Percentiles rank a stretch among this genome's conserved stretches.
phyloP scores from a whole-genome alignment of 2,329 filamentous ascomycete genomes.

The Alternaria metachromatica region DNA sequence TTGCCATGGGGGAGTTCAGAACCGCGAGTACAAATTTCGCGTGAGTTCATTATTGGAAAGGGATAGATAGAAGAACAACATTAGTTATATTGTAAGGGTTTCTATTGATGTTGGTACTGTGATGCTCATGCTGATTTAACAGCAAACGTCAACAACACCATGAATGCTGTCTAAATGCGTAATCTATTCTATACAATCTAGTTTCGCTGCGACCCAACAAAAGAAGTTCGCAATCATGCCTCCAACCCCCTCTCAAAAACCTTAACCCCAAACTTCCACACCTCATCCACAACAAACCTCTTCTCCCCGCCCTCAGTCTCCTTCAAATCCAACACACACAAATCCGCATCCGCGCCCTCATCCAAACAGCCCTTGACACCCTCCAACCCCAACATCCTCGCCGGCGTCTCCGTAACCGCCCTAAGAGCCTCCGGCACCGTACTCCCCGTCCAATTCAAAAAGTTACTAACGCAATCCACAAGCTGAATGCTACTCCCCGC shows the following conservation, averaged over 20 bases:
- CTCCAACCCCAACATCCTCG: slow-evolving; percentile 74
- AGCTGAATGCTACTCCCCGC: slow-evolving; percentile 69
- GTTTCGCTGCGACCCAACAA: background rate
- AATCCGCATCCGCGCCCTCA: slow-evolving; percentile 57
- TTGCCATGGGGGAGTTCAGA: slow-evolving; percentile 8
- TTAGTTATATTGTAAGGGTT: background rate
- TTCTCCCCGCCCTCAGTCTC: slow-evolving; percentile 54
- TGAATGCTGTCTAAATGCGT: background rate
- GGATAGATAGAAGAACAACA: slow-evolving; percentile 9
- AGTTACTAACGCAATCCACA: slow-evolving; percentile 84
- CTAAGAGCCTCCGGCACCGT: slow-evolving; percentile 71
- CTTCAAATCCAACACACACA: slow-evolving; percentile 71
- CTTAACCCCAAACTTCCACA: slow-evolving; percentile 75
- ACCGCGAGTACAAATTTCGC: slow-evolving; percentile 9
- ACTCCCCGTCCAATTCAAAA: slow-evolving; percentile 75
- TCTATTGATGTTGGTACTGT: background rate
- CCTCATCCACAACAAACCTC: slow-evolving; percentile 71
- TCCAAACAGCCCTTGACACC: slow-evolving; percentile 67
- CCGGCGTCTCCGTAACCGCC: slow-evolving; percentile 78
- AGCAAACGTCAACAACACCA: background rate
- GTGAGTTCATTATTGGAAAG: slow-evolving; percentile 9
- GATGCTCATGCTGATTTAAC: background rate
- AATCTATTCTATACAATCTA: background rate
- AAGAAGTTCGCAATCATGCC: background rate
- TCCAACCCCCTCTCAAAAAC: slow-evolving; percentile 30